Conservation (phyloP, 805 yeast genomes). For the Metschnikowia shivogae region DNA sequence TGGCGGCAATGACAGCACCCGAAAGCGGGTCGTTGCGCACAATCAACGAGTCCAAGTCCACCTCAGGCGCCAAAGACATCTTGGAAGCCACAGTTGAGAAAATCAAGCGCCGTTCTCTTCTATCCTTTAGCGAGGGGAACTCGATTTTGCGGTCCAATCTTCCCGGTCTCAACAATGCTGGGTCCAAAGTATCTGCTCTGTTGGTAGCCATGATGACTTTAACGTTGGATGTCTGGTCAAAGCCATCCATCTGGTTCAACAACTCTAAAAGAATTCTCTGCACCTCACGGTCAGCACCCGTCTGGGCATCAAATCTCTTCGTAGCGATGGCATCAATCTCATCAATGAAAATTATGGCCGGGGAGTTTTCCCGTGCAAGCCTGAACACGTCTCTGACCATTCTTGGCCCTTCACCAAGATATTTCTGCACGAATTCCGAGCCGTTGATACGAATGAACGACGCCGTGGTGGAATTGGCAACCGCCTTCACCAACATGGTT, state of each 20-base stretch:
- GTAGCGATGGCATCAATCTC: slow-evolving; percentile 99
- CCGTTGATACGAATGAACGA: slow-evolving; percentile 96
- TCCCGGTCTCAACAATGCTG: slow-evolving; percentile 97
- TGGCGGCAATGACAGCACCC: slow-evolving; percentile 97
- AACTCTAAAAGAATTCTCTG: slow-evolving; percentile 95
- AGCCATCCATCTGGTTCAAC: slow-evolving; percentile 98
- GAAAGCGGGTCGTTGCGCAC: slow-evolving; percentile 95
- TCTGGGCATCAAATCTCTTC: slow-evolving; percentile 98
- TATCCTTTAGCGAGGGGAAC: slow-evolving; percentile 91
- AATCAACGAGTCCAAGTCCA: slow-evolving; percentile 89
- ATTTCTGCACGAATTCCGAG: slow-evolving; percentile 96
- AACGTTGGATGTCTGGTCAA: slow-evolving; percentile 91
- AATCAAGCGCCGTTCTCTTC: slow-evolving; percentile 96
- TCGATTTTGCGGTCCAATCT: slow-evolving; percentile 97
- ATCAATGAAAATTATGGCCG: slow-evolving; percentile 94
- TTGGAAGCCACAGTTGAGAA: slow-evolving; percentile 94
- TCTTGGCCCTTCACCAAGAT: slow-evolving; percentile 98
- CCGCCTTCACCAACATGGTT: slow-evolving; percentile 98
- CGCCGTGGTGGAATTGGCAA: slow-evolving; percentile 94
- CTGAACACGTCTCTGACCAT: slow-evolving; percentile 99
- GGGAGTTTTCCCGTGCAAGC: slow-evolving; percentile 95
- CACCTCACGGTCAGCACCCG: slow-evolving; percentile 99
- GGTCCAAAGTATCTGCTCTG: slow-evolving; percentile 98
- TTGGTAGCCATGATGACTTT: slow-evolving; percentile 99
- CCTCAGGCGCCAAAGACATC: slow-evolving; percentile 98